A percentile compares a stretch with the other conserved stretches of the same genome.
These are phyloP conservation scores for Leptographium lundbergii DNA, from an alignment of 2,329 filamentous ascomycete species.

Conservation along the genomic window DNA sequence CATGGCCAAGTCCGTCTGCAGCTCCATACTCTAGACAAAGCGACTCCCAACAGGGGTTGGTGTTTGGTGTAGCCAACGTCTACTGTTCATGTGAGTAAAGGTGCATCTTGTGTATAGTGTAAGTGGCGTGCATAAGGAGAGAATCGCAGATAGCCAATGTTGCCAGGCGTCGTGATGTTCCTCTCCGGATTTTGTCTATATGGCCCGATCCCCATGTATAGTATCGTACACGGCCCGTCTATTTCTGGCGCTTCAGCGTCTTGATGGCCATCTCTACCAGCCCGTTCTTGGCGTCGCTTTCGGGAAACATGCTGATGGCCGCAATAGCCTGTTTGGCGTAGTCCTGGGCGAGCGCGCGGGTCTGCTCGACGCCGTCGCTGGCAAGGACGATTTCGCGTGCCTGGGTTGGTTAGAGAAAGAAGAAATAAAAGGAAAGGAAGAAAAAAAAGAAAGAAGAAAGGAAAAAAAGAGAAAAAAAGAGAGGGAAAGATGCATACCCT, in stretches of 20 bases:
- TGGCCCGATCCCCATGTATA: not conserved
- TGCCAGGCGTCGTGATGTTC: not conserved
- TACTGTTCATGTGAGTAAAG: not conserved
- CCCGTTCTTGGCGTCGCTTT: constrained; percentile 88
- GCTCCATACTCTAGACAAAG: no score
- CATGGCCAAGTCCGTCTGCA: no score
- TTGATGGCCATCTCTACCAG: constrained; percentile 90
- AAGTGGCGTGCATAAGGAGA: not conserved
- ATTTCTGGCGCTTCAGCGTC: constrained; percentile 81
- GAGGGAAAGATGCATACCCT: no score
- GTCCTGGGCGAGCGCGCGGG: constrained; percentile 75
- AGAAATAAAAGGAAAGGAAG: no score
- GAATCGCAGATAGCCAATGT: not conserved
- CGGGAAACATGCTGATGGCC: constrained; percentile 74
- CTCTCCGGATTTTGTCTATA: not conserved
- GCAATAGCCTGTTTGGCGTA: constrained; percentile 80
- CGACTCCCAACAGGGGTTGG: no score
- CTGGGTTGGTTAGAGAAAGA: no score
- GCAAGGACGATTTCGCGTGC: constrained; percentile 73
- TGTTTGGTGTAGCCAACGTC: no score
- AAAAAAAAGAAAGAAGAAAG: no score
- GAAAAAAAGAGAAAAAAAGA: no score
- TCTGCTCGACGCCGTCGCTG: constrained; percentile 85
- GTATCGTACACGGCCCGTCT: not conserved
- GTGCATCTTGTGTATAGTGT: not conserved